Percentiles rank a stretch among this genome's conserved stretches.
Conservation (phyloP, 148 eudicot genomes). For the Rheum nobile region DNA sequence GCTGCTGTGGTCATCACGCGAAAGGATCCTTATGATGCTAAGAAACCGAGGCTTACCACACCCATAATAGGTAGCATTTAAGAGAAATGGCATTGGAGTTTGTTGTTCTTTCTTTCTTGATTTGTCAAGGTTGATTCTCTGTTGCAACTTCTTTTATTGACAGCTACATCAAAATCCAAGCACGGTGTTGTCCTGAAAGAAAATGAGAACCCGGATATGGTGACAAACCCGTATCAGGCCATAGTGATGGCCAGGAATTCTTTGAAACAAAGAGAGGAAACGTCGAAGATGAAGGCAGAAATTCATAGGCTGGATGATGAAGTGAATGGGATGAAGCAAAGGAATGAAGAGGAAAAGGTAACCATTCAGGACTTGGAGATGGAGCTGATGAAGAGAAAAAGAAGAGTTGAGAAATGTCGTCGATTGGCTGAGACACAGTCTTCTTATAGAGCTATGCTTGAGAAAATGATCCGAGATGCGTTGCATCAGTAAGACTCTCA, state of each 20-base stretch:
- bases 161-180: conserved; percentile 56
- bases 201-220: conserved; percentile 51
- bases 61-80: conserved; percentile 46
- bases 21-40: conserved; percentile 40
- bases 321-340: conserved; percentile 40
- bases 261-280: conserved; percentile 70
- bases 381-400: conserved; percentile 52
- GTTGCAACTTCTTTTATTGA: background rate
- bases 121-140: background rate
- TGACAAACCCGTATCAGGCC: conserved; percentile 72
- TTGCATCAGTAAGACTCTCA: conserved; percentile 82
- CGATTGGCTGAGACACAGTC: conserved; percentile 83
- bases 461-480: conserved; percentile 91
- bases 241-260: conserved; percentile 88
- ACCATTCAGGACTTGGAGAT: conserved; percentile 70
- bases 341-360: conserved; percentile 70
- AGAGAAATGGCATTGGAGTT: background rate
- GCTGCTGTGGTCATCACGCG: conserved; percentile 68
- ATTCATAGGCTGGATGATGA: conserved; percentile 71
- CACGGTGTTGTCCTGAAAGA: conserved; percentile 33
- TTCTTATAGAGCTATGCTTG: conserved; percentile 66
- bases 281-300: conserved; percentile 54
- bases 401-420: conserved; percentile 75
- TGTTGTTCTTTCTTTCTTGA: background rate
- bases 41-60: conserved; percentile 48